Evolutionary conservation across 202 grass and related monocot genomes (phyloP), one percentile per base, ranked within the genome.

Genomic region (Dendrocalamus latiflorus): DNA sequence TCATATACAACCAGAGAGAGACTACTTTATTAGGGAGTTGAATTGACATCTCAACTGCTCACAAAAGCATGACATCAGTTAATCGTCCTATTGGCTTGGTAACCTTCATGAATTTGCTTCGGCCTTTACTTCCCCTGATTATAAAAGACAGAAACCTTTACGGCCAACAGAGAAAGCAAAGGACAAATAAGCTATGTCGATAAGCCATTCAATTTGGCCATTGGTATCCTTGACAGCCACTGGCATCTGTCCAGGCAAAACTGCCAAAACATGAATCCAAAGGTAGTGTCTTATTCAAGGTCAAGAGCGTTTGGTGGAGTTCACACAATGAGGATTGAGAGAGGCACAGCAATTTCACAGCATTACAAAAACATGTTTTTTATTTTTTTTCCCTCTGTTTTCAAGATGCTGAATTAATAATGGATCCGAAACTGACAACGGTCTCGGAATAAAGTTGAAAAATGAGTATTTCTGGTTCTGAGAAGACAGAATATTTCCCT

Each of bases 1-100:
- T 10, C 38, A 3, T 11, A 25, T 70, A 74, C 33, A 36, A 38
- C 22, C 1, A 21, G 50, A 36, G 24, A 20, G 30, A 24, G 14
- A 38, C 28, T 16, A 14, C 26, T 62, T 62, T 21, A 55, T 21
- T 51, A 47, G 24, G 12, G 28, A 74, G 30, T 22, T 38, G 72
- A 75, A 57, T 41, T 4, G 51, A 75, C n/a, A 57, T 57, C 72
- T 75, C 53, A 59, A 58, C 72, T 58, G 53, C 49, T 75, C 36
- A 56, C 3, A 41, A 1, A 59, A 59, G 36, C 56, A 17, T 42
- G 53, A 42, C 54, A 16, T 41, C 72, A 58, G n/a, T 36, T 58
- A 22, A 75, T 59, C 4, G 72, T 25, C 37, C 20, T n/a, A 39
- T 57, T 57, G 50, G 15, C 20, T 42, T 58, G 36, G 38, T 9